Percentiles rank a stretch among this genome's conserved stretches.
Conservation (phyloP, 257 asterid genomes). For the Salvia splendens region DNA sequence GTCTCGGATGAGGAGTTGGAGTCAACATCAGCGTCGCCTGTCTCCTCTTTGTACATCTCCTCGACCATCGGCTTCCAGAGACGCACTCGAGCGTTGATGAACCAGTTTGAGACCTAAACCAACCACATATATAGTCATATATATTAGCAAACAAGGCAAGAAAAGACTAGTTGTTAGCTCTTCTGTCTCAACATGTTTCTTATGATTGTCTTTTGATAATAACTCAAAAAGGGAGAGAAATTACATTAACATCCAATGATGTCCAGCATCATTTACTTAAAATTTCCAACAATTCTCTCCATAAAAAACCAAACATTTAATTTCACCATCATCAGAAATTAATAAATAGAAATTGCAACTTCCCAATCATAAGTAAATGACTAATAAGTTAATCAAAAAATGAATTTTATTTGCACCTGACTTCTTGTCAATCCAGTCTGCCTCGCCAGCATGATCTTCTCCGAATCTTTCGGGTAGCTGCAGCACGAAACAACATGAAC, state of each 20-base stretch:
- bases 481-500: constrained; percentile 18
- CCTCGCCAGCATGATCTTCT: constrained; percentile 85
- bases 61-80: constrained; percentile 99
- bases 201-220: background rate
- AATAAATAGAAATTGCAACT: background rate
- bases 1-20: constrained; percentile 64
- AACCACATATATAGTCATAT: constrained; percentile 1
- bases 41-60: constrained; percentile 93
- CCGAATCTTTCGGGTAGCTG: constrained; percentile 92
- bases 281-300: background rate
- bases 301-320: background rate
- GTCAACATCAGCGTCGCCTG: constrained; percentile 58
- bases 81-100: constrained; percentile 89
- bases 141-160: constrained; percentile 26
- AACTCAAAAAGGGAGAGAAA: background rate
- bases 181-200: background rate
- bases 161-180: background rate
- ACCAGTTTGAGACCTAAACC: constrained; percentile 92
- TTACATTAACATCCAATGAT: too few relatives aligned
- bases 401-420: constrained; percentile 56
- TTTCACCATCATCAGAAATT: background rate
- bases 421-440: constrained; percentile 89
- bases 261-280: background rate
- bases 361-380: background rate
- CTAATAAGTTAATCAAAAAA: background rate